Percentiles rank a stretch among this genome's conserved stretches.
These are phyloP conservation scores for Hygrophorus pudorinus DNA, from an alignment of 768 basidiomycete genomes.

Conservation along the genomic window DNA sequence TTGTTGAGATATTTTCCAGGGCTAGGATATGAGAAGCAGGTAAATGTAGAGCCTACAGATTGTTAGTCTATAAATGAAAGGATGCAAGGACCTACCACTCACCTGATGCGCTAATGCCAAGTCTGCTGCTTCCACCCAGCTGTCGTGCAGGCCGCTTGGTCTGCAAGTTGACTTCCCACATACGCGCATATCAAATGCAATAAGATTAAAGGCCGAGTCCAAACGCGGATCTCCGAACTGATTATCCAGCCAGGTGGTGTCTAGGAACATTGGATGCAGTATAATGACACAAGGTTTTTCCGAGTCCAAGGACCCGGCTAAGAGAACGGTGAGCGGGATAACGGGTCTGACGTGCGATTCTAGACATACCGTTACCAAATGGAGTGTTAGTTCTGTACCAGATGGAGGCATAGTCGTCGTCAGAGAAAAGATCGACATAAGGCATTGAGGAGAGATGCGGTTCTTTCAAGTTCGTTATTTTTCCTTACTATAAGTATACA, in stretches of 20 bases:
- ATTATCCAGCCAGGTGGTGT: conserved; percentile 55
- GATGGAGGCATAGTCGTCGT: conserved; percentile 59
- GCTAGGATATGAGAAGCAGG: conserved; percentile 67
- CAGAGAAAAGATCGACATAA: conserved; percentile 52
- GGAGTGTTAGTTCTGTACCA: conserved; percentile 62
- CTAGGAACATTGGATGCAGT: conserved; percentile 58
- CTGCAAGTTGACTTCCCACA: conserved; percentile 48
- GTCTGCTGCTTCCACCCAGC: conserved; percentile 75
- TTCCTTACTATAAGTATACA: too few relatives aligned
- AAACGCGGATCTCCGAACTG: conserved; percentile 64
- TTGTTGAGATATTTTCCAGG: conserved; percentile 48
- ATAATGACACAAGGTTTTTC: conserved; percentile 58
- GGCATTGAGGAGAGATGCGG: conserved; percentile 55
- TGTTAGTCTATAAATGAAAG: not conserved
- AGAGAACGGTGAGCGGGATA: too few relatives aligned
- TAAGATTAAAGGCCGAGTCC: conserved; percentile 48
- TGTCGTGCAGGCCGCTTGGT: conserved; percentile 50
- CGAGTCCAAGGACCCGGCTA: conserved; percentile 51
- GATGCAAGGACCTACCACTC: conserved; percentile 14
- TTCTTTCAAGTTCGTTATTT: too few relatives aligned
- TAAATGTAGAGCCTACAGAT: conserved; percentile 43
- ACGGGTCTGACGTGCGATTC: too few relatives aligned
- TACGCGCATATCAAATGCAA: conserved; percentile 66
- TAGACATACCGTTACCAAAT: conserved; percentile 30
- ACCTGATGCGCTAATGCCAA: conserved; percentile 58